Evolutionary conservation across 2,329 filamentous ascomycete species (phyloP).

Genomic region (Penicillium crustosum): DNA sequence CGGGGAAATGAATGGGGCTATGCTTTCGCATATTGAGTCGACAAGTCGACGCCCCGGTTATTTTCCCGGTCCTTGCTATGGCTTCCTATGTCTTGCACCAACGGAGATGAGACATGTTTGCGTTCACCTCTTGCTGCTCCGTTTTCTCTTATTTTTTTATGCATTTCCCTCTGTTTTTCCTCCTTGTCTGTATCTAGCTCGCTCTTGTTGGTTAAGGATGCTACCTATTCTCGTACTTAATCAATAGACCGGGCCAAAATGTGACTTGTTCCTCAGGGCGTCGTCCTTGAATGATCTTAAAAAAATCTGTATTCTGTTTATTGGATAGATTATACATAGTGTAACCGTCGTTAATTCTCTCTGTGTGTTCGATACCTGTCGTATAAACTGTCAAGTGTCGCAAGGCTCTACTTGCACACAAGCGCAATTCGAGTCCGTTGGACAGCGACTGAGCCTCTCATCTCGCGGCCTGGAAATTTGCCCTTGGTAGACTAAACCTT

Average conservation of each 20-base stretch:
- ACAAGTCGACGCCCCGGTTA: neutral
- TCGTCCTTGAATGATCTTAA: constrained; percentile 11
- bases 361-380: too few relatives aligned
- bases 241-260: constrained; percentile 40
- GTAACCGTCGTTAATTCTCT: too few relatives aligned
- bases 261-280: constrained; percentile 36
- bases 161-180: constrained; percentile 32
- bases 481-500: neutral
- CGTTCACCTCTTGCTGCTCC: constrained; percentile 36
- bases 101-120: constrained; percentile 42
- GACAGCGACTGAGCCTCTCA: neutral
- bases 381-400: too few relatives aligned
- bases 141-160: constrained; percentile 32
- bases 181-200: constrained; percentile 38
- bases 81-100: constrained; percentile 40
- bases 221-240: constrained; percentile 35
- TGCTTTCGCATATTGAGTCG: constrained; percentile 16
- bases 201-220: constrained; percentile 41
- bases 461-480: neutral
- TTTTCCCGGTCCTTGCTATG: constrained; percentile 28
- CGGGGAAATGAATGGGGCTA: constrained; percentile 10
- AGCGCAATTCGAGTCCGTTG: neutral
- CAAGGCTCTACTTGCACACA: neutral
- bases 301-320: neutral
- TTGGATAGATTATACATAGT: neutral